Base-by-base conservation (phyloP, 495 filamentous ascomycete genomes). In the Penicillium paxilli region DNA sequence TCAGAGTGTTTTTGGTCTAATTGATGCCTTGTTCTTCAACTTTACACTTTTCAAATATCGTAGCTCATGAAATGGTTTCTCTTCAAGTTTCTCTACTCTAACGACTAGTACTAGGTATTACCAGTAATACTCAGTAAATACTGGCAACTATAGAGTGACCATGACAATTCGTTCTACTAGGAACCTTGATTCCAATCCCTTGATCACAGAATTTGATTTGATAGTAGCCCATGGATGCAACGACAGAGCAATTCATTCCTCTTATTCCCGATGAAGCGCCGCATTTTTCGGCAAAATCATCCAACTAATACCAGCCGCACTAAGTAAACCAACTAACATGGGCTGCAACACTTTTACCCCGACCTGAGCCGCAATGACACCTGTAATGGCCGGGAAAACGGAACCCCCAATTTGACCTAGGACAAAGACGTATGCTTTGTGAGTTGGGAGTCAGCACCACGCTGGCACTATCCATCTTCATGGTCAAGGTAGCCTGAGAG, bases 221-320 rank as follows among this genome's bases (percentile, higher is more conserved):
- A n/a, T n/a, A n/a, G n/a, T n/a, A n/a, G n/a, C n/a, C n/a, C n/a
- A n/a, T n/a, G n/a, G n/a, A n/a, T n/a, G n/a, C n/a, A n/a, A n/a
- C n/a, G n/a, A n/a, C n/a, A n/a, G n/a, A n/a, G n/a, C n/a, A n/a
- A 45, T 45, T 24, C 50, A 32, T 28, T 1, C 23, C 12, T 14
- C 23, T 46, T 14, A 59, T 25, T 59, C 57, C 19, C 35, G 52
- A 55, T 59, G 57, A 22, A 55, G 28, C 4, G 3, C 47, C 4
- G 47, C 35, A 48, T 59, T 52, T 25, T 90, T 71, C 4, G 68
- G 68, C 11, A 71, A 44, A 9, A 69, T 32, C 26, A 71, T 44
- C 68, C 68, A 71, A n/a, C 64, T 64, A n/a, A 66, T 41, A 4
- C 62, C 66, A 4, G 64, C 62, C 2, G 68, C 66, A 0, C 60